These are phyloP conservation scores for Clavaria fumosa DNA, from an alignment of 768 basidiomycete genomes.

Conservation along the genomic window DNA sequence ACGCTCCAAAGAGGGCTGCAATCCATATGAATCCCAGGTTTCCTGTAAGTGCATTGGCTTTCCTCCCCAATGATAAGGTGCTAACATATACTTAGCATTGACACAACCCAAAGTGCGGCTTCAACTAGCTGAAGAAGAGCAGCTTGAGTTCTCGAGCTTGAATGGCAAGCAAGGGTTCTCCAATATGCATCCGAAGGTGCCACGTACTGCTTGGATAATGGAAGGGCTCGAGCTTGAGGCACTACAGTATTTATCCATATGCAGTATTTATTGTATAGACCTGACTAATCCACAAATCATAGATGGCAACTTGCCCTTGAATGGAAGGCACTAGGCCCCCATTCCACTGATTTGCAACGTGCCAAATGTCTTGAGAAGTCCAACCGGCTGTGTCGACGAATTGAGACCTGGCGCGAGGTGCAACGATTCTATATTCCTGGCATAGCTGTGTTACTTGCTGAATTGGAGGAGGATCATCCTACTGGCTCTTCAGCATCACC, in stretches of 20 bases:
- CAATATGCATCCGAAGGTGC: conserved; percentile 8
- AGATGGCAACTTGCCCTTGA: not conserved
- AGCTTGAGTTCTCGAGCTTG: too few relatives aligned
- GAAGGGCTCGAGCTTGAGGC: conserved; percentile 21
- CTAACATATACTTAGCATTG: not conserved
- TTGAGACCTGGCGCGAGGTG: not conserved
- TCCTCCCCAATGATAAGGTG: not conserved
- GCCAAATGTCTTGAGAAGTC: not conserved
- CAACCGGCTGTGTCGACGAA: not conserved
- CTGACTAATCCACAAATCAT: not conserved
- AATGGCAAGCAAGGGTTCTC: conserved; percentile 3
- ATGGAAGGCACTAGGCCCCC: not conserved
- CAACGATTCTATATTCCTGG: not conserved
- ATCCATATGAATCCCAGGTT: conserved; percentile 1
- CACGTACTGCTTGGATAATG: conserved; percentile 14
- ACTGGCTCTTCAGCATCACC: not conserved
- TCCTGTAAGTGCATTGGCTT: not conserved
- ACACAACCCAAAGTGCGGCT: conserved; percentile 3
- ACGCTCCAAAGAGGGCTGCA: not conserved
- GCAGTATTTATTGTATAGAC: not conserved
- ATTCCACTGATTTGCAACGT: not conserved
- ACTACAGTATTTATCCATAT: conserved; percentile 8
- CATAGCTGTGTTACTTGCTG: not conserved
- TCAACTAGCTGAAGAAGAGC: conserved; percentile 4
- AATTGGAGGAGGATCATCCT: not conserved